Evolutionary conservation across 257 asterid genomes (phyloP).

Genomic region (Solanum neorickii): DNA sequence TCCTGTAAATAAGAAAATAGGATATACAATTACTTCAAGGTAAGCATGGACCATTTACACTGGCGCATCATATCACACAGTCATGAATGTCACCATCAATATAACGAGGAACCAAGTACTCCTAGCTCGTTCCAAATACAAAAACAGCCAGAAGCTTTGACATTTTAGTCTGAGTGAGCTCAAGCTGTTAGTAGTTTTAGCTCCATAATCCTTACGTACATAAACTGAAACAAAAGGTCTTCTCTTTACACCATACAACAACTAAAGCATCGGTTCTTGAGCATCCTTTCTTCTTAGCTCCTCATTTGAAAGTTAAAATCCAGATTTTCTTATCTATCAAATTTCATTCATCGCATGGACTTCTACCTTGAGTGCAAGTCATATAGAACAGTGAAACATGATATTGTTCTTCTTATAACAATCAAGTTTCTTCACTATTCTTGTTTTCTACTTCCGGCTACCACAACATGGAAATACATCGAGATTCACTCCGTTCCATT

Average conservation of each 20-base stretch:
- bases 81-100: neutral
- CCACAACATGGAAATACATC: neutral
- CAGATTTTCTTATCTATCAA: neutral
- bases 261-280: neutral
- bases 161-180: neutral
- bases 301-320: neutral
- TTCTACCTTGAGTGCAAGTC: neutral
- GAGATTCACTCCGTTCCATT: neutral
- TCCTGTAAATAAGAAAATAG: slow-evolving; percentile 25
- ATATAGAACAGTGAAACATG: neutral
- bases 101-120: neutral
- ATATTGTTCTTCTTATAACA: neutral
- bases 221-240: neutral
- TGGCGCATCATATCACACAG: neutral
- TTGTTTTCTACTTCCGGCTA: neutral
- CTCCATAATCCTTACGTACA: neutral
- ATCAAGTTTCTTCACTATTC: neutral
- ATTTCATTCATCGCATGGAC: neutral
- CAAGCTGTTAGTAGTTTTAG: neutral
- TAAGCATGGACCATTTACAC: neutral
- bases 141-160: neutral
- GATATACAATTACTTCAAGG: neutral
- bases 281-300: neutral
- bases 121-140: neutral
- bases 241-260: neutral